Evolutionary conservation across 345 rosid species (phyloP).

Genomic region (Eucalyptus shirleyi): DNA sequence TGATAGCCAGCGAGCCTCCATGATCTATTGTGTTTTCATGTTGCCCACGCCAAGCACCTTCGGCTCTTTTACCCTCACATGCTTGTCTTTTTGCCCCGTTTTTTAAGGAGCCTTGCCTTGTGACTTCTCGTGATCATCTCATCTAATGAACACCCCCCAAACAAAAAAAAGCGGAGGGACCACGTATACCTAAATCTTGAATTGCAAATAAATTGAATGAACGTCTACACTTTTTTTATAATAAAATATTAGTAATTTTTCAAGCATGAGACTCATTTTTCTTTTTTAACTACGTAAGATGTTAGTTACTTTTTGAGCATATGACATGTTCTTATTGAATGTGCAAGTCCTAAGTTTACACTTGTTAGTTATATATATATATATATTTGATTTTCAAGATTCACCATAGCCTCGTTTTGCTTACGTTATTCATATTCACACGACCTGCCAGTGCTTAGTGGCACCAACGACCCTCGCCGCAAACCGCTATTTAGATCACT

Average conservation of each 20-base stretch:
- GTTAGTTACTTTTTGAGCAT: background rate
- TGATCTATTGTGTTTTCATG: conserved; percentile 11
- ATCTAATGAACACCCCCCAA: background rate
- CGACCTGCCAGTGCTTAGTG: accelerated
- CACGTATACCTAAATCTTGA: background rate
- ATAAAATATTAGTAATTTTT: background rate
- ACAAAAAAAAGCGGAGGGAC: background rate
- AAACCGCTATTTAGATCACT: no score
- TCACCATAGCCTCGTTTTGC: no score
- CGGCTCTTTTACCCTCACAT: background rate
- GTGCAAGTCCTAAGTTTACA: background rate
- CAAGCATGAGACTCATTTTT: background rate
- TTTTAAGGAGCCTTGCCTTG: background rate
- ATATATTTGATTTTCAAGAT: no score
- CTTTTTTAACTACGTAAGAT: background rate
- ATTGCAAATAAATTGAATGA: background rate
- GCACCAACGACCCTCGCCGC: no score
- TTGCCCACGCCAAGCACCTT: conserved; percentile 3
- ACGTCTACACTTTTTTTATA: background rate
- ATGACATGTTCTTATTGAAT: background rate
- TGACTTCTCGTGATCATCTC: background rate
- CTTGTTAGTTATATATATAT: no score
- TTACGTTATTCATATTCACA: no score
- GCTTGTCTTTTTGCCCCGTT: background rate
- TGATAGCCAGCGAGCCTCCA: background rate